These are phyloP conservation scores for Casuarina glauca DNA, from an alignment of 306 rosid genomes.

Conservation along the genomic window DNA sequence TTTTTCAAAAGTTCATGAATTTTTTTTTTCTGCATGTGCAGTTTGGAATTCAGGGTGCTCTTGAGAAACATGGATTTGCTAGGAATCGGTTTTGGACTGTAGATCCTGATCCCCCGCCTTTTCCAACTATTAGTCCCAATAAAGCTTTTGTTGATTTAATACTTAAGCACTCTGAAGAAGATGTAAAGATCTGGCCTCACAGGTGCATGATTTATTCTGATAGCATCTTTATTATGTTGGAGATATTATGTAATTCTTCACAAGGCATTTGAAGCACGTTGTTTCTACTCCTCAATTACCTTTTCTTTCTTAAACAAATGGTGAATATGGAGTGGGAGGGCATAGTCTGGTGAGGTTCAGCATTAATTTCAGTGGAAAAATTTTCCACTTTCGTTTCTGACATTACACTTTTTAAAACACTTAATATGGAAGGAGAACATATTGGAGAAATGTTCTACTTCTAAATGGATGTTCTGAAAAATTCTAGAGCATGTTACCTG, in stretches of 20 bases:
- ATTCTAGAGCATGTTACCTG: not conserved
- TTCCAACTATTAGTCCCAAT: constrained; percentile 41
- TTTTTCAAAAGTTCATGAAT: not conserved
- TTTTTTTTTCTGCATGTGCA: constrained; percentile 33
- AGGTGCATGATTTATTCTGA: constrained; percentile 38
- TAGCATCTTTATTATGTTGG: not conserved
- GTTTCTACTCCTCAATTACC: not conserved
- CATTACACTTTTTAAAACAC: no score
- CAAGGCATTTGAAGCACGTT: not conserved
- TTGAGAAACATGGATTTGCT: constrained; percentile 77
- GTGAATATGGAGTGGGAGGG: not conserved
- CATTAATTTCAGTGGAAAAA: not conserved
- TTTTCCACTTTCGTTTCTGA: no score
- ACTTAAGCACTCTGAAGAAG: constrained; percentile 63
- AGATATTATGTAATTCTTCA: not conserved
- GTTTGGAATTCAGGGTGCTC: constrained; percentile 61
- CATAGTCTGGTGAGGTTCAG: not conserved
- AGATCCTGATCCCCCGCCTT: constrained; percentile 73
- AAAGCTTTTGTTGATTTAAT: constrained; percentile 66
- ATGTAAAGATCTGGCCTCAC: constrained; percentile 65
- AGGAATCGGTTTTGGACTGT: constrained; percentile 68
- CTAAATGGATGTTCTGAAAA: not conserved
- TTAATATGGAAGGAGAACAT: not conserved
- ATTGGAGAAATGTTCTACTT: not conserved
- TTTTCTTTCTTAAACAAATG: not conserved